phyloP scores from a whole-genome alignment of 202 grass and related monocot species.

The Eragrostis tef region DNA sequence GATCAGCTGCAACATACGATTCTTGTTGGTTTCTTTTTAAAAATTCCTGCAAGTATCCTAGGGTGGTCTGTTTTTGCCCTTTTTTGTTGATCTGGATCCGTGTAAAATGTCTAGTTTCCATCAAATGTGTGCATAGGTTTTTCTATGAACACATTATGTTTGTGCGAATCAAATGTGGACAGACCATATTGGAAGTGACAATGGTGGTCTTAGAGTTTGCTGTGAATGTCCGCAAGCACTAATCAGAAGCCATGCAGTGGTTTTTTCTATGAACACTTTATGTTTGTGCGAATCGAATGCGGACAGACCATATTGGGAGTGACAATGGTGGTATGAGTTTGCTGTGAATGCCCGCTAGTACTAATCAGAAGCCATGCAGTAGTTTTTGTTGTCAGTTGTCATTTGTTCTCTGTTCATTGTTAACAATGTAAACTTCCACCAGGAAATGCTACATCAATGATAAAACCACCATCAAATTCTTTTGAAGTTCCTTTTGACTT shows the following conservation, averaged over 20 bases:
- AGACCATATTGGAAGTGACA: not conserved
- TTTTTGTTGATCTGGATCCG: slow-evolving; percentile 41
- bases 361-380: not conserved
- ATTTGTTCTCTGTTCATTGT: not conserved
- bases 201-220: slow-evolving; percentile 4
- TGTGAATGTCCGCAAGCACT: not conserved
- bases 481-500: not conserved
- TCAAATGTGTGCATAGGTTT: slow-evolving; percentile 44
- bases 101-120: slow-evolving; percentile 26
- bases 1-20: slow-evolving; percentile 28
- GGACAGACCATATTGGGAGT: not conserved
- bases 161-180: slow-evolving; percentile 35
- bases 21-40: slow-evolving; percentile 48
- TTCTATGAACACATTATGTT: slow-evolving; percentile 24
- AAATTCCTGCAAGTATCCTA: slow-evolving; percentile 47
- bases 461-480: not conserved
- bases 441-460: not conserved
- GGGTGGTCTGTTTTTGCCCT: slow-evolving; percentile 8
- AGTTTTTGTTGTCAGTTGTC: not conserved
- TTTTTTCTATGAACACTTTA: slow-evolving; percentile 25
- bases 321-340: slow-evolving; percentile 9
- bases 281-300: slow-evolving; percentile 34
- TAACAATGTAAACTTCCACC: not conserved
- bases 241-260: not conserved
- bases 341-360: not conserved